Evolutionary conservation across 345 rosid species (phyloP).

Genomic region (Raphanus raphanistrum): DNA sequence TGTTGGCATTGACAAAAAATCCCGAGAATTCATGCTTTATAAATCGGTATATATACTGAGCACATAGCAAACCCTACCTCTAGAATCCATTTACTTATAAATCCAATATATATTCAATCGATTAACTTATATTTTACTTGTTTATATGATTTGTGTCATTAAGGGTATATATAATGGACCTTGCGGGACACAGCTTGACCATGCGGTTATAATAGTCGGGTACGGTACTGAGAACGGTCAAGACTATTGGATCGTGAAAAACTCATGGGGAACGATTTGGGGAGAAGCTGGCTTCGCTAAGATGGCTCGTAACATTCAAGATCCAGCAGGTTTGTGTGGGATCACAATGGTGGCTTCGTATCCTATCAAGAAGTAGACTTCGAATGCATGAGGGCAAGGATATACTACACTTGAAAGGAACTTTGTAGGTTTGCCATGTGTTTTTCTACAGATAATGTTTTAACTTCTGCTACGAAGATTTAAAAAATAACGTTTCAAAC

Average conservation of each 20-base stretch:
- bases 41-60: conserved; percentile 25
- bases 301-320: conserved; percentile 56
- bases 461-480: neutral
- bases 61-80: neutral
- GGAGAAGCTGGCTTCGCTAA: conserved; percentile 72
- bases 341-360: conserved; percentile 75
- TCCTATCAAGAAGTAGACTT: conserved; percentile 54
- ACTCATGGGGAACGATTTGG: conserved; percentile 82
- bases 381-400: conserved; percentile 8
- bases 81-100: neutral
- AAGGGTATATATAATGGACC: conserved; percentile 67
- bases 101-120: neutral
- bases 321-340: conserved; percentile 66
- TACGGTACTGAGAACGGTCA: conserved; percentile 73
- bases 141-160: conserved; percentile 13
- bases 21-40: conserved; percentile 32
- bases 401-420: neutral
- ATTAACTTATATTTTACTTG: neutral
- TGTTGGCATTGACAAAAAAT: conserved; percentile 18
- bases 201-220: conserved; percentile 77
- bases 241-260: conserved; percentile 76
- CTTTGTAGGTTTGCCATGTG: neutral
- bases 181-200: conserved; percentile 77
- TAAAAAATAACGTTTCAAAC: neutral
- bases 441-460: neutral